Evolutionary conservation across 2,329 filamentous ascomycete genomes (phyloP).

Genomic region (Fusarium camptoceras): DNA sequence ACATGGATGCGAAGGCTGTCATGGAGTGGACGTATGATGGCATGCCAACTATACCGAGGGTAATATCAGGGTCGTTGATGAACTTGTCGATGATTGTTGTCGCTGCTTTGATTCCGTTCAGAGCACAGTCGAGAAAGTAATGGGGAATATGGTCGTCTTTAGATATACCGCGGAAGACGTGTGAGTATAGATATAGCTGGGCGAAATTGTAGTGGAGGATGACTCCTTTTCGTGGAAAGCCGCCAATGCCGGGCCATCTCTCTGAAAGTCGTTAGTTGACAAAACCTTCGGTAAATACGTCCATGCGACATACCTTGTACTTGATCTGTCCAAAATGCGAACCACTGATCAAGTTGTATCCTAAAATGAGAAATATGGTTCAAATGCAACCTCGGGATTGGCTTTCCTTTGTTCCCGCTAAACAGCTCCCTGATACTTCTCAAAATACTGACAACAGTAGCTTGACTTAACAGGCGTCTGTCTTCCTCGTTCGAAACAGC

Average conservation of each 20-base stretch:
- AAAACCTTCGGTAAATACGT: fast-evolving
- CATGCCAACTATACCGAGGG: constrained; percentile 56
- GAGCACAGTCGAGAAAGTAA: constrained; percentile 52
- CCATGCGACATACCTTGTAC: constrained; percentile 45
- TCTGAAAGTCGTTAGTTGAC: constrained; percentile 39
- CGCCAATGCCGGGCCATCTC: constrained; percentile 54
- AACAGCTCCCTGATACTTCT: constrained; percentile 67
- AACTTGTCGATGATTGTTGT: constrained; percentile 59
- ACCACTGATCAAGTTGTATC: constrained; percentile 55
- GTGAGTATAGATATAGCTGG: constrained; percentile 57
- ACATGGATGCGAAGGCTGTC: constrained; percentile 65
- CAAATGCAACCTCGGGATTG: constrained; percentile 63
- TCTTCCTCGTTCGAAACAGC: constrained; percentile 65
- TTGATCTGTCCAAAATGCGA: constrained; percentile 52
- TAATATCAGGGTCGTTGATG: constrained; percentile 56
- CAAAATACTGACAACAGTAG: constrained; percentile 68
- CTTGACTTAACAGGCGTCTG: constrained; percentile 67
- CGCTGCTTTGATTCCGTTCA: constrained; percentile 53
- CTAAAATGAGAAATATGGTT: constrained; percentile 57
- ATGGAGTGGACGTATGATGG: constrained; percentile 65
- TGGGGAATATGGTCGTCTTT: constrained; percentile 49
- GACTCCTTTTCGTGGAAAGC: constrained; percentile 56
- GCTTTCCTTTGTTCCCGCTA: constrained; percentile 66
- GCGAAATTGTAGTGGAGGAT: constrained; percentile 57
- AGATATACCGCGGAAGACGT: constrained; percentile 55